Conservation (phyloP, 371 early-diverging fungal genomes). For the Mortierella sp. region DNA sequence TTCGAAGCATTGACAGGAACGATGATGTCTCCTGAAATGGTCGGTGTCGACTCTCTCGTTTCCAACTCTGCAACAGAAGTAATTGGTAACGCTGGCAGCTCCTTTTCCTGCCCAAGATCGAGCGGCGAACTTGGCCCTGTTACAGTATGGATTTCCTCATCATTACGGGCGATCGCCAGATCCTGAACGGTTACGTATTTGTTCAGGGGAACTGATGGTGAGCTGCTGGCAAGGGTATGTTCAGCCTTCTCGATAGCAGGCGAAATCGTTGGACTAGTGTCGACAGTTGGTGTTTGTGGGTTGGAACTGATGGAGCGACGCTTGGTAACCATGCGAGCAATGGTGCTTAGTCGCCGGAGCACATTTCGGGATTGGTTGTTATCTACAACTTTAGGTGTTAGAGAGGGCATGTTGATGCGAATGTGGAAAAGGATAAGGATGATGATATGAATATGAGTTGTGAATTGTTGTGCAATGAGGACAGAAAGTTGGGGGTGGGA, state of each 20-base stretch:
- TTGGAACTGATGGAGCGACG: conserved; percentile 26
- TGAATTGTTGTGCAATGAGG: neutral
- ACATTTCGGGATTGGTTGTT: conserved; percentile 29
- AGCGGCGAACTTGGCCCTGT: conserved; percentile 1
- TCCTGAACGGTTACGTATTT: conserved; percentile 11
- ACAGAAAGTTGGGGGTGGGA: neutral
- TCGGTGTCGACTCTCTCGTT: conserved; percentile 6
- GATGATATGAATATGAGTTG: neutral
- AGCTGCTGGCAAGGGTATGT: no score
- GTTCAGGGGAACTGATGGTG: no score
- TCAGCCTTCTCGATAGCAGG: neutral
- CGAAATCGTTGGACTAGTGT: conserved; percentile 4
- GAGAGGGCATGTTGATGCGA: neutral
- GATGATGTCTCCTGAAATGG: conserved; percentile 21
- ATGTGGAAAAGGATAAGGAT: neutral
- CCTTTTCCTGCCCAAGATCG: no score
- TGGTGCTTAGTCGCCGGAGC: conserved; percentile 46
- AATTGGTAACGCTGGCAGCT: neutral
- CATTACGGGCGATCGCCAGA: conserved; percentile 16
- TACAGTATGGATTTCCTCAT: neutral
- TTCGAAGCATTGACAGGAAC: neutral
- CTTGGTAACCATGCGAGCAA: conserved; percentile 41
- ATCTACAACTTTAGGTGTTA: conserved; percentile 21
- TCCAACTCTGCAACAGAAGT: neutral
- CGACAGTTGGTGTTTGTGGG: conserved; percentile 19